Base-by-base conservation (phyloP, 2,329 filamentous ascomycete genomes). In the Botrytis elliptica region DNA sequence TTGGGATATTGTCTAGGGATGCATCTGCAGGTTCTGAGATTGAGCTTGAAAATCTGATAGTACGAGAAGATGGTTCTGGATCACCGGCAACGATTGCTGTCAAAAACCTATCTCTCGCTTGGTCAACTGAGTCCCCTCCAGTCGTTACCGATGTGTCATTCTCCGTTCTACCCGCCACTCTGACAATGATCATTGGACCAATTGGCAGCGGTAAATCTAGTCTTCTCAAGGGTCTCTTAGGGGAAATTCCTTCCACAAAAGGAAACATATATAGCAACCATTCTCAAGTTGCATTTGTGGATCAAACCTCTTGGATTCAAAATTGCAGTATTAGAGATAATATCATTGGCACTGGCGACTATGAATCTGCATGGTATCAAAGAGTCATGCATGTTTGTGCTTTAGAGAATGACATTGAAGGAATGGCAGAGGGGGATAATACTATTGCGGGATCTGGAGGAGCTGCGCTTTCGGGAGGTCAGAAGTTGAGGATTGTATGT, bases 361-460 rank as follows among this genome's bases (percentile, higher is more conserved):
- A 84, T 74, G 84, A 91, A 40, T 82, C 85, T 38, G 82, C 81
- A 14, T 91, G 90, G 89, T 92, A 92, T 78, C 84, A 89, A 64
- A 81, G 86, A 63, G 90, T 92, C 25, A 82, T 92, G 16, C 87
- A 91, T 78, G 89, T 89, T 16, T 92, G 90, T 78, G 89, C 90
- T 1, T 82, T 92, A 6, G 83, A 86, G 22, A 85, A 87, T 0
- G 90, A 92, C 82, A 82, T 92, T 16, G 65, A 73, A 40, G 40
- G n/a, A 42, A 74, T 83, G 52, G 73, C 77, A 7, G 73, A 79
- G 9, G 91, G 89, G 1, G 94, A 94, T 78, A 86, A 91, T 5
- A 93, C 92, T 0, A 82, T 87, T 4, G 92, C 95, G 1, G 93
- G 93, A 1, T 92, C 94, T 77, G 87, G 87, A 42, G 93, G 93